Percentiles rank a stretch among this genome's conserved stretches.
Conservation (phyloP, 2,329 filamentous ascomycete genomes). For the Hymenoscyphus fructigenus region DNA sequence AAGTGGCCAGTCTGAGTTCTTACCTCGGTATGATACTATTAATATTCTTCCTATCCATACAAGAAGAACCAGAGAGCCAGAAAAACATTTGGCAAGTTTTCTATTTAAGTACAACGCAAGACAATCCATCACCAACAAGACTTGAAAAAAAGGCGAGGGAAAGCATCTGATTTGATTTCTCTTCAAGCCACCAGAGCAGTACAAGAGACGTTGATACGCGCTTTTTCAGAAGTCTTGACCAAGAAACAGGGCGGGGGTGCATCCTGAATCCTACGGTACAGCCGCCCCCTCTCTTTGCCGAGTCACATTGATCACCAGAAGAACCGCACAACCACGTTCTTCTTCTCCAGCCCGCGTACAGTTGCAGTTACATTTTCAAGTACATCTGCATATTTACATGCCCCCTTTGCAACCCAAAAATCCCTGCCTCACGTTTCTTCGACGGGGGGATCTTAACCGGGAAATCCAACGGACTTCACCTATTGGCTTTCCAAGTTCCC, state of each 20-base stretch:
- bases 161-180: not conserved
- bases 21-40: not conserved
- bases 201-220: not conserved
- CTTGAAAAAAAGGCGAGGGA: not conserved
- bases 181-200: not conserved
- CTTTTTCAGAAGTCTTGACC: not conserved
- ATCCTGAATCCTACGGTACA: slow-evolving; percentile 7
- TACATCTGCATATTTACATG: not conserved
- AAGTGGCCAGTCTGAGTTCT: not conserved
- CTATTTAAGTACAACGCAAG: not conserved
- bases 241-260: not conserved
- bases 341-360: not conserved
- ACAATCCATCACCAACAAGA: not conserved
- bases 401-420: not conserved
- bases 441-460: not conserved
- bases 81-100: not conserved
- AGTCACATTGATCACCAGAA: not conserved
- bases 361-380: not conserved
- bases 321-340: not conserved
- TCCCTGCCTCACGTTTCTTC: not conserved
- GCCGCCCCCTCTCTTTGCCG: not conserved
- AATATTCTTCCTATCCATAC: not conserved
- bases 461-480: not conserved
- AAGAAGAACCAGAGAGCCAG: not conserved
- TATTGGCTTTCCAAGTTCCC: not conserved